Percentiles rank a stretch among this genome's conserved stretches.
phyloP scores from a whole-genome alignment of 345 rosid genomes.

The Ceriops tagal region DNA sequence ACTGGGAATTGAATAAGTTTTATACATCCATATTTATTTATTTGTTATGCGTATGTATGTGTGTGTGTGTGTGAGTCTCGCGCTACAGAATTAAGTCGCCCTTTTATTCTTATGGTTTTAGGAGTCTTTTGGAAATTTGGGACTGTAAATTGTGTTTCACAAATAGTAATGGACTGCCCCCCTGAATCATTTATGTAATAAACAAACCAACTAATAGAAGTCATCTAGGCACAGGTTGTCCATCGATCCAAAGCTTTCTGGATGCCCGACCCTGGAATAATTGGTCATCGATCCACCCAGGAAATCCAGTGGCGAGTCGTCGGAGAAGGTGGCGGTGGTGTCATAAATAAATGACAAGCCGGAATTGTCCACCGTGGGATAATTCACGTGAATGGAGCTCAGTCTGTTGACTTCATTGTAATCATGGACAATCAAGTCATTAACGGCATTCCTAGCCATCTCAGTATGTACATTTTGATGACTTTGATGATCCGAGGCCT shows the following conservation, averaged over 20 bases:
- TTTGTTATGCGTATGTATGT: no score
- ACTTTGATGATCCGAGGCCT: conserved; percentile 46
- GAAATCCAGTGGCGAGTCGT: conserved; percentile 80
- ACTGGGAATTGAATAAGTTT: no score
- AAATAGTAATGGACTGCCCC: neutral
- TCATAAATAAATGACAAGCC: conserved; percentile 75
- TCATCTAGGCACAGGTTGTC: conserved; percentile 79
- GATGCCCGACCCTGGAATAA: conserved; percentile 47
- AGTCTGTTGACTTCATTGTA: conserved; percentile 32
- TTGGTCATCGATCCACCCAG: conserved; percentile 66
- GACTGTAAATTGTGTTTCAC: neutral
- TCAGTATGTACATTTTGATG: conserved; percentile 50
- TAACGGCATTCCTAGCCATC: conserved; percentile 41
- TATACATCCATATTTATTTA: no score
- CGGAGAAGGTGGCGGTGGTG: conserved; percentile 60
- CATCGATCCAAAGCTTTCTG: conserved; percentile 69
- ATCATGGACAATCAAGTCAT: conserved; percentile 47
- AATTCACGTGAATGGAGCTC: conserved; percentile 36
- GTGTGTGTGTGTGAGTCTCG: no score
- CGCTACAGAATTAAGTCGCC: neutral
- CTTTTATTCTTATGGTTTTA: neutral
- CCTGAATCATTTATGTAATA: neutral
- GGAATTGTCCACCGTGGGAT: conserved; percentile 42
- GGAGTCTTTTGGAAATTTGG: neutral
- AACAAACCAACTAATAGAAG: conserved; percentile 36